A percentile compares a stretch with the other conserved stretches of the same genome.
phyloP scores from a whole-genome alignment of 2,329 filamentous ascomycete genomes.

The Penicillium sp. region DNA sequence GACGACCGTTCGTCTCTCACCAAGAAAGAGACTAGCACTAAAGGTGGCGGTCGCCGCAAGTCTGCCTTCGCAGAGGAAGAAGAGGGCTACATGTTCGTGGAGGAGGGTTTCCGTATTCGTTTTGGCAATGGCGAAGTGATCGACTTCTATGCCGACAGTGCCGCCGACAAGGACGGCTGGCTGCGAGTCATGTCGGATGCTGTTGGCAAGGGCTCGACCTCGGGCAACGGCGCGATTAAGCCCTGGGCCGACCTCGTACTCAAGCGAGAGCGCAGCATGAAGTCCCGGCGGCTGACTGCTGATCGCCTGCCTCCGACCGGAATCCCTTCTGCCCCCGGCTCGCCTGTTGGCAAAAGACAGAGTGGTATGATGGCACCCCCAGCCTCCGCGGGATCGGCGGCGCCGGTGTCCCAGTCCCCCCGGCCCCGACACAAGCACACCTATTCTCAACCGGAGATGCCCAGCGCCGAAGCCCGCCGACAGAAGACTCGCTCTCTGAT shows the following conservation, averaged over 20 bases:
- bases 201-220: slow-evolving; percentile 55
- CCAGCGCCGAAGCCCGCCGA: slow-evolving; percentile 36
- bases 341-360: slow-evolving; percentile 27
- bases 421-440: slow-evolving; percentile 42
- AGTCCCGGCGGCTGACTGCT: slow-evolving; percentile 29
- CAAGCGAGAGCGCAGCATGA: slow-evolving; percentile 43
- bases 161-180: slow-evolving; percentile 87
- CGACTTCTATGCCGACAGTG: slow-evolving; percentile 93
- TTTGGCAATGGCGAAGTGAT: slow-evolving; percentile 98
- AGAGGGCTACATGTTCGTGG: slow-evolving; percentile 99
- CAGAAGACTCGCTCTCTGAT: slow-evolving; percentile 45
- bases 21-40: slow-evolving; percentile 76
- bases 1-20: slow-evolving; percentile 83
- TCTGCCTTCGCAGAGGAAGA: slow-evolving; percentile 97
- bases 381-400: slow-evolving; percentile 25
- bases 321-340: slow-evolving; percentile 19
- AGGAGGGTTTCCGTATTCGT: slow-evolving; percentile 97
- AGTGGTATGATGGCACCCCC: slow-evolving; percentile 18
- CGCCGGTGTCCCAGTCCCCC: slow-evolving; percentile 30
- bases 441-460: slow-evolving; percentile 40
- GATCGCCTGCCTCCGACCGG: slow-evolving; percentile 25
- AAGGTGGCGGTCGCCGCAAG: slow-evolving; percentile 75
- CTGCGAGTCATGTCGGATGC: slow-evolving; percentile 80
- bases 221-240: slow-evolving; percentile 47
- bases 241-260: slow-evolving; percentile 64